Evolutionary conservation across 2,329 filamentous ascomycete species (phyloP), one percentile per base, ranked within the genome.

Genomic region (Fusarium sterilihyphosum): DNA sequence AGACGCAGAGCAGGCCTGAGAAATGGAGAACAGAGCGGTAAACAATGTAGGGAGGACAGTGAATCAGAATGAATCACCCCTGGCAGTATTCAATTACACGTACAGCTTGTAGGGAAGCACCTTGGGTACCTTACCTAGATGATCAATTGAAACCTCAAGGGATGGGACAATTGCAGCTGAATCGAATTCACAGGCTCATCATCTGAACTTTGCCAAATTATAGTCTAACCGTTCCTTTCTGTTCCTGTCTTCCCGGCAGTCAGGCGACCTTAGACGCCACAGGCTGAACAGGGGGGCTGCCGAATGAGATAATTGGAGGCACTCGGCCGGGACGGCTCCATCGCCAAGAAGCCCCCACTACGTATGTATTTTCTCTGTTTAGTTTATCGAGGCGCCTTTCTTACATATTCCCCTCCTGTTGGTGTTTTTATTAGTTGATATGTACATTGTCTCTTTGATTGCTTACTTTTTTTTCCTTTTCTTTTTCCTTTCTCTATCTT

Each of bases 191-290:
- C 29, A 24, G 49, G 22, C 49, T 52, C 49, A 52, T 35, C 29
- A 33, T 52, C 47, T 50, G 29, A 22, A n/a, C 47, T 33, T 38
- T 49, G 56, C 52, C 58, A 44, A 40, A 53, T 57, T 58, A 40
- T 37, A 35, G 33, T 35, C 33, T 35, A 52, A 17, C 35, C 46
- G n/a, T 26, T 22, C 58, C 26, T 41, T 61, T 56, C 31, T 41
- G 43, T 65, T 49, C 43, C 62, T 59, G 41, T 44, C 41, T 43
- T 67, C 63, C 65, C 73, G 65, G 71, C 58, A 76, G 64, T 73
- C 74, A 77, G 61, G 54, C 47, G 58, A 70, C 60, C 73, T 70
- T 71, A 70, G 57, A 71, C 62, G 70, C 65, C 73, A 58, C 54
- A 47, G 46, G 61, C 43, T 65, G 50, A 62, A 66, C 65, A 68